Percentiles rank a stretch among this genome's conserved stretches.
phyloP scores from a whole-genome alignment of 2,329 filamentous ascomycete genomes.

The Ascochyta viciae-villosae region DNA sequence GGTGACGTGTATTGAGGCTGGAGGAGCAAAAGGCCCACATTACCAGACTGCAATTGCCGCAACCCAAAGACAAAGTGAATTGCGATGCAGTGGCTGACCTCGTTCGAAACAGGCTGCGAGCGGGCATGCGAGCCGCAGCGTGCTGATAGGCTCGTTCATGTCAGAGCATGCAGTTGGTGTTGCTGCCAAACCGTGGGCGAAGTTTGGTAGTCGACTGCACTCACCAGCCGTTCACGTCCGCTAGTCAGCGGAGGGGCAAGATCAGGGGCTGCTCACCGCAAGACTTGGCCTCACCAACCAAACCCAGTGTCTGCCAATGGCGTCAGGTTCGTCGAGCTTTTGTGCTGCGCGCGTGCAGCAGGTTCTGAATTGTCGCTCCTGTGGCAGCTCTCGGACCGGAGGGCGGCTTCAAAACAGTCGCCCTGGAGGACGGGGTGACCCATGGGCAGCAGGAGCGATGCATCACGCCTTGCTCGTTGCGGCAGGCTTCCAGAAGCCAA shows the following conservation, averaged over 20 bases:
- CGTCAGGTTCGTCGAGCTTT: conserved; percentile 11
- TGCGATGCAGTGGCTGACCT: neutral
- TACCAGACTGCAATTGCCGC: neutral
- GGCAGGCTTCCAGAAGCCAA: conserved; percentile 37
- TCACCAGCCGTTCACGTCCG: conserved; percentile 32
- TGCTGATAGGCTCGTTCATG: neutral
- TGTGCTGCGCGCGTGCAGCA: conserved; percentile 21
- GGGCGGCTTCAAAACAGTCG: conserved; percentile 29
- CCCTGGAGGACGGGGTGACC: conserved; percentile 26
- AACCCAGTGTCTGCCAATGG: conserved; percentile 23
- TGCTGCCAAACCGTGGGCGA: conserved; percentile 12
- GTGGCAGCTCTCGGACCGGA: conserved; percentile 30
- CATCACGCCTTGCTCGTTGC: conserved; percentile 34
- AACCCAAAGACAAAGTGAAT: neutral
- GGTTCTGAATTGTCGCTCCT: conserved; percentile 13
- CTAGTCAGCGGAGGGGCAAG: conserved; percentile 15
- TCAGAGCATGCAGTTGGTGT: neutral
- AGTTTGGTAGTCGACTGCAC: conserved; percentile 22
- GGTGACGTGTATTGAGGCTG: conserved; percentile 15
- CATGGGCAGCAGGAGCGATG: conserved; percentile 25
- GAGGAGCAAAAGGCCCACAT: conserved; percentile 8
- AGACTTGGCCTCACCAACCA: conserved; percentile 13
- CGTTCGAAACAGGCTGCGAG: neutral
- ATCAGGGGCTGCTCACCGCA: conserved; percentile 37
- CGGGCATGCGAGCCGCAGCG: neutral